Percentiles rank a stretch among this genome's conserved stretches.
Conservation (phyloP, 495 filamentous ascomycete species). For the Friedmanniomyces simplex region DNA sequence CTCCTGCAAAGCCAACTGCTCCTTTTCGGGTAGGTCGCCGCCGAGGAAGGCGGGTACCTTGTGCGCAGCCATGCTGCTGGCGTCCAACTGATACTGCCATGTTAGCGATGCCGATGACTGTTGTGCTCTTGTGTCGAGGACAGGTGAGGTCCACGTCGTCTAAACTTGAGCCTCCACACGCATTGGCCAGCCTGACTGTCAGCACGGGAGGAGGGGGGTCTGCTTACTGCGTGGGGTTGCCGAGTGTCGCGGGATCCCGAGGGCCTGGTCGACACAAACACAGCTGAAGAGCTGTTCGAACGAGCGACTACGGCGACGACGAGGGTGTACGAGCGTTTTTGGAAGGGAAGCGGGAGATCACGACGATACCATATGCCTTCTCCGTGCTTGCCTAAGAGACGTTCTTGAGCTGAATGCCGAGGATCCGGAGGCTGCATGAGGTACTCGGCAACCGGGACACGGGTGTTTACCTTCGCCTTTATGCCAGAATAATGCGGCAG, state of each 20-base stretch:
- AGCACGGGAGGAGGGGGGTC: not conserved
- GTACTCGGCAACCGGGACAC: no score
- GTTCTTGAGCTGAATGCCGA: no score
- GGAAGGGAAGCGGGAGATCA: no score
- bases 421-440: no score
- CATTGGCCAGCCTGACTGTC: not conserved
- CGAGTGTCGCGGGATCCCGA: not conserved
- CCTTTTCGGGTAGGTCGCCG: slow-evolving; percentile 13
- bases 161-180: not conserved
- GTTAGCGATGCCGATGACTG: not conserved
- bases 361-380: no score
- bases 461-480: no score
- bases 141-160: not conserved
- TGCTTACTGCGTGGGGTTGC: not conserved
- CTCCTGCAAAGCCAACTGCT: slow-evolving; percentile 22
- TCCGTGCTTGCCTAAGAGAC: no score
- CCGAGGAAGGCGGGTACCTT: slow-evolving; percentile 3
- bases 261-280: no score
- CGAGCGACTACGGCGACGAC: no score
- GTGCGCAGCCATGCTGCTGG: not conserved
- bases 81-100: not conserved
- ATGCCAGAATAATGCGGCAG: no score
- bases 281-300: no score
- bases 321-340: no score
- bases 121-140: not conserved